Evolutionary conservation across 1,284 basidiomycete species (phyloP), one percentile per base, ranked within the genome.

Genomic region (Leccinum subrobustum): DNA sequence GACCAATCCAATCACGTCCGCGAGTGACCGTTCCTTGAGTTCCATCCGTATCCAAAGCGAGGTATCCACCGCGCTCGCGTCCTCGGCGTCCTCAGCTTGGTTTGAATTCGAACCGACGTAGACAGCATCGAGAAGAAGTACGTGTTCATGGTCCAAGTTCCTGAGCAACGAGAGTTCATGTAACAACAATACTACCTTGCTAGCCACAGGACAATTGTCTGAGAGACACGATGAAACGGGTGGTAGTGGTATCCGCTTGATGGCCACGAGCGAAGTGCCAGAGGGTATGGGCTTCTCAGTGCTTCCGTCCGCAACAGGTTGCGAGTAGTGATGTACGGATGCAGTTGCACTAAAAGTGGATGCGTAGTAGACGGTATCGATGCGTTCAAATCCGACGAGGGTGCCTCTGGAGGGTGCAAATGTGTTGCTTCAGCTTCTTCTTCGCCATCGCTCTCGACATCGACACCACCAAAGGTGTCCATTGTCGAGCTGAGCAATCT

Each of bases 31-130:
- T 69, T 92, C 89, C 91, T 92, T 92, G 29, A 92, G 81, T 70
- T 92, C 90, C 91, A 93, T 93, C 61, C 87, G 78, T 56, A 93
- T 86, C 91, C 91, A 93, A 50, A 93, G 73, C 60, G 84, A 81
- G 6, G 70, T 71, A 55, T 73, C 72, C 39, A 67, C 48, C 4
- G 18, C 25, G 4, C 33, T 39, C 6, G 62, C 56, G 29, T 52
- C 54, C 16, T 56, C 54, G 3, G 9, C 16, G 18, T 59, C 57
- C 66, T 88, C 86, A 58, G 86, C 86, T 33, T 77, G 76, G 7
- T 37, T 42, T 3, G 57, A 37, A 14, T 53, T 53, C 9, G 86
- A 70, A 67, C 87, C 84, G 23, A 90, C 85, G 71, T 90, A 91
- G 27, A 90, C 71, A 44, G 79, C 82, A 65, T 91, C 88, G 77